Conservation (phyloP, 164 flowering plant species). For the Chimonanthus salicifolius region DNA sequence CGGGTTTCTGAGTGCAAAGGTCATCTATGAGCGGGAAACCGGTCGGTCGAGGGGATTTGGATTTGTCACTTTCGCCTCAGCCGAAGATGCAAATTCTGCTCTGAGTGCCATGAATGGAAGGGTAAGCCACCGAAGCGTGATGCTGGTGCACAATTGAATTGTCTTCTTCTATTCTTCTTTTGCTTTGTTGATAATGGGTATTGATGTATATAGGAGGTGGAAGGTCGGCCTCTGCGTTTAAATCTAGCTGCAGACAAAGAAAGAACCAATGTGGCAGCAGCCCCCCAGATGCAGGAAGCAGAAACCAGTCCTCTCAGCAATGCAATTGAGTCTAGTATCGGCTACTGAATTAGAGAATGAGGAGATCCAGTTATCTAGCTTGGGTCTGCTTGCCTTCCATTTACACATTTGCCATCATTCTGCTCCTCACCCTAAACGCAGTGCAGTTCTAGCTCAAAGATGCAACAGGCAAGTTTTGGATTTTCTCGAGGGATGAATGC, state of each 20-base stretch:
- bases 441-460: no score
- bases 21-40: conserved; percentile 52
- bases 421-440: no score
- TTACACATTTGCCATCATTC: neutral
- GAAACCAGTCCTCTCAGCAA: neutral
- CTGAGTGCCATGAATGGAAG: conserved; percentile 64
- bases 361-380: neutral
- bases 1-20: conserved; percentile 73
- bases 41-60: conserved; percentile 90
- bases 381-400: neutral
- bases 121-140: conserved; percentile 34
- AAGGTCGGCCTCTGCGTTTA: conserved; percentile 69
- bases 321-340: neutral
- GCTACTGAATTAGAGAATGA: neutral
- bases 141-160: neutral
- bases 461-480: no score
- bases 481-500: no score
- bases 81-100: conserved; percentile 53
- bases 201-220: conserved; percentile 46
- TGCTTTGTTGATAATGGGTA: neutral
- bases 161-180: neutral
- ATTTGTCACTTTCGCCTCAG: conserved; percentile 62
- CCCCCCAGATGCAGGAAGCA: neutral
- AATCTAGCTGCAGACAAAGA: conserved; percentile 51
- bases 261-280: conserved; percentile 8